Percentiles rank a stretch among this genome's conserved stretches.
phyloP scores from a whole-genome alignment of 2,329 filamentous ascomycete genomes.

The Penicillium thymicola region DNA sequence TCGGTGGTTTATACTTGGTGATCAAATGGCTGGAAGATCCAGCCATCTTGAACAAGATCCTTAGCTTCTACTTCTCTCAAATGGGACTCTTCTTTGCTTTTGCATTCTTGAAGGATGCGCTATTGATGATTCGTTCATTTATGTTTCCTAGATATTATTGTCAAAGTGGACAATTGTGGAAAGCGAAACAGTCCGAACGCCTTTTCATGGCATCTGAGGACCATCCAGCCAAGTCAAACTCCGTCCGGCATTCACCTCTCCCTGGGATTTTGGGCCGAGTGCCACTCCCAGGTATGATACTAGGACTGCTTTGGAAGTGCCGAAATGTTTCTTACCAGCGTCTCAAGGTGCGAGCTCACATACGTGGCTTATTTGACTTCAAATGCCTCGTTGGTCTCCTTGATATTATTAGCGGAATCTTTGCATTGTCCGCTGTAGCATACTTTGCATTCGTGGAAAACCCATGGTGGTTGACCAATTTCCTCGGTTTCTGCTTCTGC shows the following conservation, averaged over 20 bases:
- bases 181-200: constrained; percentile 32
- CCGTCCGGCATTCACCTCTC: constrained; percentile 47
- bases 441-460: constrained; percentile 64
- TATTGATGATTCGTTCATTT: constrained; percentile 63
- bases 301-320: constrained; percentile 47
- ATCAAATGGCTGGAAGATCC: constrained; percentile 87
- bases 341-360: constrained; percentile 49
- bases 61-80: constrained; percentile 78
- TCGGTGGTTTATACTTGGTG: constrained; percentile 77
- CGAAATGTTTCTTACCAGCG: constrained; percentile 51
- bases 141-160: constrained; percentile 72
- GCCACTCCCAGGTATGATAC: constrained; percentile 40
- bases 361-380: constrained; percentile 51
- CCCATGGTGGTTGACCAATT: constrained; percentile 73
- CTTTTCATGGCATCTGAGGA: constrained; percentile 25
- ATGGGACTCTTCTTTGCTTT: constrained; percentile 75
- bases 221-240: constrained; percentile 9
- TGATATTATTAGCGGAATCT: constrained; percentile 53
- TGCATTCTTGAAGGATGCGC: constrained; percentile 67
- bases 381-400: constrained; percentile 46
- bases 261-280: constrained; percentile 50
- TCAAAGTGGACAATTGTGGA: constrained; percentile 50
- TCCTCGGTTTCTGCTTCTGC: constrained; percentile 82
- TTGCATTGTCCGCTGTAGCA: constrained; percentile 54
- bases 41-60: constrained; percentile 72